Percentiles rank a stretch among this genome's conserved stretches.
These are phyloP conservation scores for Colletotrichum lini DNA, from an alignment of 2,329 filamentous ascomycete species.

Conservation along the genomic window DNA sequence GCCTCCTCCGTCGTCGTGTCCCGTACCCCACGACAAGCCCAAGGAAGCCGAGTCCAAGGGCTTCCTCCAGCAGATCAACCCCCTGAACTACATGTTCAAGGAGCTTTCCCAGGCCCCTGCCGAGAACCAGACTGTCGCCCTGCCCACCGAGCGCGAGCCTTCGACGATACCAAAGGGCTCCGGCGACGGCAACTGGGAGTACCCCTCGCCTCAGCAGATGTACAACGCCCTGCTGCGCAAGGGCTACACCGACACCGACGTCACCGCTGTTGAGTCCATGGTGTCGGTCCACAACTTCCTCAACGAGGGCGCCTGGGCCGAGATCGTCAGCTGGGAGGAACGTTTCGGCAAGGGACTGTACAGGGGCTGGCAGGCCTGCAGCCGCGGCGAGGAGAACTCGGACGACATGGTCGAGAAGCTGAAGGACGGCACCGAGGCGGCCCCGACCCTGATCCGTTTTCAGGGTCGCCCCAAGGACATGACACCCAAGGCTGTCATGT, in stretches of 20 bases:
- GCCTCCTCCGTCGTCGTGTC: constrained; percentile 57
- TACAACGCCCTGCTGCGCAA: constrained; percentile 98
- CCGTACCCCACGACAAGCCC: constrained; percentile 59
- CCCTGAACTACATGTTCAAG: constrained; percentile 95
- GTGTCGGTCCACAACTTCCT: constrained; percentile 98
- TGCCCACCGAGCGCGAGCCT: constrained; percentile 85
- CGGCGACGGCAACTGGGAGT: constrained; percentile 90
- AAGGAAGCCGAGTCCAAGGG: constrained; percentile 56
- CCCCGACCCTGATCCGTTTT: constrained; percentile 86
- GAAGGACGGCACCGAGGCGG: constrained; percentile 66
- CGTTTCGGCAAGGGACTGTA: constrained; percentile 83
- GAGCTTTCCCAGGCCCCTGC: constrained; percentile 86
- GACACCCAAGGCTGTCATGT: constrained; percentile 91
- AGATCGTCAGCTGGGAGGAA: constrained; percentile 94
- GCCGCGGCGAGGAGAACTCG: constrained; percentile 78
- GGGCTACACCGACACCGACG: constrained; percentile 93
- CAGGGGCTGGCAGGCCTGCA: constrained; percentile 81
- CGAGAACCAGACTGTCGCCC: constrained; percentile 77
- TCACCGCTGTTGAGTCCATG: constrained; percentile 96
- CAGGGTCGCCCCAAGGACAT: constrained; percentile 90
- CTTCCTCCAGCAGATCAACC: constrained; percentile 71
- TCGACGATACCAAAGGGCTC: constrained; percentile 94
- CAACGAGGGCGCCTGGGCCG: constrained; percentile 96
- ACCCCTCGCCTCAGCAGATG: constrained; percentile 99
- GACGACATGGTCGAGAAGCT: constrained; percentile 62